Evolutionary conservation across 176 grass and related monocot genomes (phyloP).

Genomic region (Avena atlantica): DNA sequence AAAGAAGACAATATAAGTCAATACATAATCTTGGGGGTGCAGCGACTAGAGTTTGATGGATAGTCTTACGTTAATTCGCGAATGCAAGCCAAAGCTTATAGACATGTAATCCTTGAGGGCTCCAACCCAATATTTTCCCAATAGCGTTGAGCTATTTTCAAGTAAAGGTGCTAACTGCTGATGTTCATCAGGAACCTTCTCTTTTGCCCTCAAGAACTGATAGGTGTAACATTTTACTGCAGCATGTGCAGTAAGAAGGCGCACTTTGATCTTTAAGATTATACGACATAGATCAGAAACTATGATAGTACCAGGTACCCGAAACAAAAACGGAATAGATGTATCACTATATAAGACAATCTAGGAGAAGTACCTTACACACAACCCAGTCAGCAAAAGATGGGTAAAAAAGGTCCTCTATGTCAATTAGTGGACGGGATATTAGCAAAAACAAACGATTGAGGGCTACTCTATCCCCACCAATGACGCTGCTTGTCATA

Average conservation of each 20-base stretch:
- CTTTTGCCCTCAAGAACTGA: conserved; percentile 74
- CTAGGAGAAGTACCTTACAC: conserved; percentile 80
- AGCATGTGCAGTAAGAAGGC: conserved; percentile 88
- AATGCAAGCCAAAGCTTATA: conserved; percentile 79
- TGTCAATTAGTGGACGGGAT: conserved; percentile 78
- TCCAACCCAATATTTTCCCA: conserved; percentile 91
- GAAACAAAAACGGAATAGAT: conserved; percentile 43
- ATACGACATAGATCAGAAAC: conserved; percentile 42
- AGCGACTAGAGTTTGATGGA: conserved; percentile 36
- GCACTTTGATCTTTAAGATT: conserved; percentile 83
- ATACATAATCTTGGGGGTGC: conserved; percentile 1
- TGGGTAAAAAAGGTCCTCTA: conserved; percentile 89
- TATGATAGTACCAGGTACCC: conserved; percentile 25
- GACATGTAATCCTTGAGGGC: conserved; percentile 83
- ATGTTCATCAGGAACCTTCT: conserved; percentile 79
- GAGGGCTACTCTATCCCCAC: conserved; percentile 82
- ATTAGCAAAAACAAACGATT: conserved; percentile 91
- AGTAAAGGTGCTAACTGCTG: conserved; percentile 79
- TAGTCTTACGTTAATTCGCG: conserved; percentile 75
- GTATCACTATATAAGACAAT: conserved; percentile 22
- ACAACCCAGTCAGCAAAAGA: conserved; percentile 99
- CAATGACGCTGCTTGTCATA: conserved; percentile 87
- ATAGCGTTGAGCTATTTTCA: conserved; percentile 69
- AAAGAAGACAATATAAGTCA: conserved; percentile 36
- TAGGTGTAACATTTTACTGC: conserved; percentile 93